phyloP scores from a whole-genome alignment of 306 rosid species.

The Astragalus membranaceus region DNA sequence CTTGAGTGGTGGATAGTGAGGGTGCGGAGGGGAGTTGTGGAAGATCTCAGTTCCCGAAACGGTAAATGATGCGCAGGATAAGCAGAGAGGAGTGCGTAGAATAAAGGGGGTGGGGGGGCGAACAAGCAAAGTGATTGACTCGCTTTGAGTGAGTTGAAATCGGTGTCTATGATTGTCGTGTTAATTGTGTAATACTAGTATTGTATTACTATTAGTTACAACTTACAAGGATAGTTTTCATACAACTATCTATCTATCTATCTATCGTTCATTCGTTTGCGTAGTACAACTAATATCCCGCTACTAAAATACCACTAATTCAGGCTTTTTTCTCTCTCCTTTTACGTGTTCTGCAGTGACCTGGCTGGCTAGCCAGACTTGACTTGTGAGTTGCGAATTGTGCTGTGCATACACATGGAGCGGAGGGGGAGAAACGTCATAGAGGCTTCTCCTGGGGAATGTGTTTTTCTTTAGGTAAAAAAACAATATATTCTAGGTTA shows the following conservation, averaged over 20 bases:
- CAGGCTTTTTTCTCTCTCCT: not conserved
- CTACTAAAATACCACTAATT: not conserved
- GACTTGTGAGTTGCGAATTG: constrained; percentile 38
- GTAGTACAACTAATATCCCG: not conserved
- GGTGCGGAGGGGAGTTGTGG: not conserved
- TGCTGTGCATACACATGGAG: not conserved
- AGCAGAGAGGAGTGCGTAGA: constrained; percentile 42
- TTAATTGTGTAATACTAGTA: not conserved
- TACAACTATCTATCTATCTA: not conserved
- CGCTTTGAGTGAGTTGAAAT: constrained; percentile 34
- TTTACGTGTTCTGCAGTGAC: constrained; percentile 21
- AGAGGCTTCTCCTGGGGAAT: too few relatives aligned
- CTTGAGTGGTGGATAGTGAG: not conserved
- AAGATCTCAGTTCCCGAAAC: constrained; percentile 33
- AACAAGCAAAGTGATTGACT: constrained; percentile 14
- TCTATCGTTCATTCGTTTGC: too few relatives aligned
- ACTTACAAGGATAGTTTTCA: not conserved
- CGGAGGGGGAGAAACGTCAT: not conserved
- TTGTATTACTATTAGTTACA: too few relatives aligned
- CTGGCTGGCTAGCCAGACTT: constrained; percentile 20
- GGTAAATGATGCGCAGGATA: constrained; percentile 40
- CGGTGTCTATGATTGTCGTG: not conserved
- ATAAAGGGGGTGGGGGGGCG: constrained; percentile 9
- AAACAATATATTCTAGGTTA: too few relatives aligned
- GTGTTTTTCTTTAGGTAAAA: too few relatives aligned